Evolutionary conservation across 1,284 basidiomycete genomes (phyloP), one percentile per base, ranked within the genome.

Genomic region (Fomes fomentarius): DNA sequence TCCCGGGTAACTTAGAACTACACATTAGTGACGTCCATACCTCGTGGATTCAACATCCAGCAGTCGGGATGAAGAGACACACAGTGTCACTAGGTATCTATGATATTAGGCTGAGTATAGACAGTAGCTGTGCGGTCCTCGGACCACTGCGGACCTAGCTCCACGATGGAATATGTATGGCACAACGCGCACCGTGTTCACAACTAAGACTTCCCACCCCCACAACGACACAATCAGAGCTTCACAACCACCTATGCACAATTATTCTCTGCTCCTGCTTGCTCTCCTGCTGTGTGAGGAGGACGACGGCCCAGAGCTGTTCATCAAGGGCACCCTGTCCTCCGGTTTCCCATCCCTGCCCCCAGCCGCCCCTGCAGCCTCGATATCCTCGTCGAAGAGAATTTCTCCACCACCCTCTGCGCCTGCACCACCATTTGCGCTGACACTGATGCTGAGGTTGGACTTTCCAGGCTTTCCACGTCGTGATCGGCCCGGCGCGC

Each of bases 301-400:
- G 10, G 60, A 60, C 37, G 56, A 57, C 8, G 56, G 42, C 24
- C 50, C 45, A 21, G 53, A 53, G 10, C 49, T 57, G 41, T 48
- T 28, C 52, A 60, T 61, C 40, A 58, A 37, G 41, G 58, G 54
- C 30, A 52, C 37, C 50, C 57, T 50, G 28, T 62, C 63, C 34
- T 63, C 65, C 2, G 63, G 55, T 22, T 47, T 38, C 21, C 59
- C 62, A 43, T 64, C 61, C 30, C 52, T 52, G 25, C 61, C 63
- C 30, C 62, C 62, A 38, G 62, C 64, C 26, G 46, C 56, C 19
- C 47, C 43, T 1, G 47, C 50, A n/a, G 45, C 38, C 12, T 50
- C 56, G 22, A 64, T 61, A 48, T 79, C 79, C 53, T 83, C 83
- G 64, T 87, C 84, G 63, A 87, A 86, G 31, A 85, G 65, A 35